Evolutionary conservation across 2,329 filamentous ascomycete genomes (phyloP).

Genomic region (Sporothrix luriei): DNA sequence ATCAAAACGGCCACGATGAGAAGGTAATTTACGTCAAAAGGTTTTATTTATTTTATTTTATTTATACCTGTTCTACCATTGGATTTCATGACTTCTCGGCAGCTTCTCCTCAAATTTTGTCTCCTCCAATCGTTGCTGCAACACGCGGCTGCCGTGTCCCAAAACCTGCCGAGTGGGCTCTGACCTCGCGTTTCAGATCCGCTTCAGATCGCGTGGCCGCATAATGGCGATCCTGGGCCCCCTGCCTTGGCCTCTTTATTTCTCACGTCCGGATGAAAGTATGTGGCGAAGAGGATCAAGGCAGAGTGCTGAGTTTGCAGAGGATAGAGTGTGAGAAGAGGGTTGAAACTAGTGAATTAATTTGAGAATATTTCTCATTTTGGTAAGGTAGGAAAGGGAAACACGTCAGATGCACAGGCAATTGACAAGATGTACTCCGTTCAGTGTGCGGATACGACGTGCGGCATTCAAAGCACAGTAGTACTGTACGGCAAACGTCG

Average conservation of each 20-base stretch:
- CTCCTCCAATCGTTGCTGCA: conserved; percentile 19
- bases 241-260: conserved; percentile 13
- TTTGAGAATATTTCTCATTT: neutral
- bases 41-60: neutral
- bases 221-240: conserved; percentile 28
- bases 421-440: neutral
- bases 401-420: neutral
- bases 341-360: neutral
- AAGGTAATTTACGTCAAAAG: too few relatives aligned
- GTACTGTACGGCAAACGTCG: neutral
- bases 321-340: neutral
- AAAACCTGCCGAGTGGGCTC: conserved; percentile 13
- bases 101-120: neutral
- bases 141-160: neutral
- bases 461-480: neutral
- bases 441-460: neutral
- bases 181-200: conserved; percentile 39
- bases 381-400: neutral
- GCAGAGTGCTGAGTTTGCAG: neutral
- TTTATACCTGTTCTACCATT: neutral
- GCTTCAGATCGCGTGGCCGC: conserved; percentile 38
- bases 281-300: neutral
- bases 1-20: neutral
- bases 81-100: neutral
- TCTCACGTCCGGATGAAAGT: neutral